A percentile compares a stretch with the other conserved stretches of the same genome.
These are phyloP conservation scores for Primulina huaijiensis DNA, from an alignment of 257 asterid species.

Conservation along the genomic window DNA sequence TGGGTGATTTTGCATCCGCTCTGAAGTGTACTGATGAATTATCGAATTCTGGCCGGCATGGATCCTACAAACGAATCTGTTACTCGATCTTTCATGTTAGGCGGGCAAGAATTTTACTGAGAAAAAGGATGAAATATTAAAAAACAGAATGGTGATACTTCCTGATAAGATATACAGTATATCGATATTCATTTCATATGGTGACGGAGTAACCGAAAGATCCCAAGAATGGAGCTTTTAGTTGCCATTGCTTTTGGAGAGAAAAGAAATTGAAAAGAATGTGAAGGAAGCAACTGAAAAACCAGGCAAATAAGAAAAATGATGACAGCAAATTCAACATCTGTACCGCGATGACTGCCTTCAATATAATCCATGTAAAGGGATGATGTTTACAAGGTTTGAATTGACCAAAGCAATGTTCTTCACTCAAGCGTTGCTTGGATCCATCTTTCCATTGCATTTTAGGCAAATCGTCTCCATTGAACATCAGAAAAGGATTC, in stretches of 20 bases:
- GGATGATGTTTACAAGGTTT: not conserved
- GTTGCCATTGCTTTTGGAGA: not conserved
- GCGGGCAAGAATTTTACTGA: not conserved
- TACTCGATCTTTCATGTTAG: not conserved
- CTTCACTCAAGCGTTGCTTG: not conserved
- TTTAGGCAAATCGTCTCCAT: not conserved
- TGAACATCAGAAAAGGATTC: not conserved
- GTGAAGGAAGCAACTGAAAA: not conserved
- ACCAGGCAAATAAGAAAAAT: not conserved
- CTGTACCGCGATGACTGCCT: not conserved
- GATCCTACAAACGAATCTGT: not conserved
- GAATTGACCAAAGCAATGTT: not conserved
- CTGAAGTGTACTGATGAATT: slow-evolving; percentile 38
- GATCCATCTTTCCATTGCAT: not conserved
- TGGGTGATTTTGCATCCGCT: slow-evolving; percentile 44
- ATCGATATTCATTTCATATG: not conserved
- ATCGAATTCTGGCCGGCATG: slow-evolving; percentile 24
- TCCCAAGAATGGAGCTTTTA: not conserved
- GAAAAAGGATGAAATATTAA: not conserved
- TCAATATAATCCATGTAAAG: not conserved
- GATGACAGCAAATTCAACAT: too few species aligned
- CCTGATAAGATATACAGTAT: not conserved
- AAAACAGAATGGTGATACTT: not conserved
- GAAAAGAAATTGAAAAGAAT: not conserved
- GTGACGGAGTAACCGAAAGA: not conserved